Base-by-base conservation (phyloP, 176 grass and related monocot species). In the Raddia distichophylla region DNA sequence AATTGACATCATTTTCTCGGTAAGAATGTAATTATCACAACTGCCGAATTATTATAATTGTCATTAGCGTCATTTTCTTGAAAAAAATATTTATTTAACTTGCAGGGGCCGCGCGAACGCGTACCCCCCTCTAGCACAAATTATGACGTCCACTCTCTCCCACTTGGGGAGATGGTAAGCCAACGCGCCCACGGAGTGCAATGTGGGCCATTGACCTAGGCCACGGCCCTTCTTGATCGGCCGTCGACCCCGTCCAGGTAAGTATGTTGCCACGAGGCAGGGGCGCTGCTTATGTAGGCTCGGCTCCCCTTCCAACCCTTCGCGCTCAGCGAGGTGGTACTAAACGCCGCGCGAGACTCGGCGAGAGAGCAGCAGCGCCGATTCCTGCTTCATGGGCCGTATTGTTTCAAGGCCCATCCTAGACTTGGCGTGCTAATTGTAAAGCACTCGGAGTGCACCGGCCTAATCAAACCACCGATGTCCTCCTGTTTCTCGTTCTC, bases 151-250 rank as follows among this genome's bases (percentile, higher is more conserved):
- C 37, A 40, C 37, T 40, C 37, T 40, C 37, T 40, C 37, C 37
- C 37, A 40, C 37, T 40, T 40, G 37, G 37, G 37, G 37, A 40
- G 37, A 40, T 40, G 37, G 37, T 40, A 40, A 40, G 37, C 37
- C 37, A 40, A 40, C 37, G 37, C 37, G 37, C 37, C 37, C 37
- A 40, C 37, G 1, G 4, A 40, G 37, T 40, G 37, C 37, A 40
- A 76, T 87, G 71, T 44, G 63, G 54, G 78, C 46, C 71, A 87
- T 53, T 82, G 71, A 61, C 55, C 64, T 82, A 87, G 78, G 77
- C 78, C 78, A 82, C 67, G 27, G 22, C 1, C 10, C 74, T 74
- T 50, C 3, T 3, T 86, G 60, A 79, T 80, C 60, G 74, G 6
- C 54, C 11, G 62, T 79, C 8, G 69, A 87, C 74, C 67, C 67